These are phyloP conservation scores for Cyclotella distinguenda DNA, from an alignment of 108 stramenopile species.

Conservation along the genomic window DNA sequence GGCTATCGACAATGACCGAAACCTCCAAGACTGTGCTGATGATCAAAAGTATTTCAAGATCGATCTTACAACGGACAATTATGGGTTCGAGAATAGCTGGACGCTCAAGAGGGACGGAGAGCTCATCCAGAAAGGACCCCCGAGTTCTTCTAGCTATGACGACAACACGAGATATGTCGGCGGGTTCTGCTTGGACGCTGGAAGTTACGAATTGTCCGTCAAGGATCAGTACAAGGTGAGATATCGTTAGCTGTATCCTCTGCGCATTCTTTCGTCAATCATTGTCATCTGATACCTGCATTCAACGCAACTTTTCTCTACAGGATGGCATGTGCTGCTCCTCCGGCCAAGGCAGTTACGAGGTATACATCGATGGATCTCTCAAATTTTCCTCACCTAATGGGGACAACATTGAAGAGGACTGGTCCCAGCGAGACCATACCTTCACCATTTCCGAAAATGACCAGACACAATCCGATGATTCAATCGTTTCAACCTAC, in stretches of 20 bases:
- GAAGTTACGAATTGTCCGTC: constrained; percentile 7
- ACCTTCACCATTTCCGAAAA: not conserved
- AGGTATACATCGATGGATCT: not conserved
- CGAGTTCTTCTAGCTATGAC: not conserved
- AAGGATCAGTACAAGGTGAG: constrained; percentile 5
- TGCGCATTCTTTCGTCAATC: not conserved
- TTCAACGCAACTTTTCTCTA: not conserved
- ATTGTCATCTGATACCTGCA: not conserved
- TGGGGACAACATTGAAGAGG: not conserved
- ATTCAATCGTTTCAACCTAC: not conserved
- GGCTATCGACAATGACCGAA: not conserved
- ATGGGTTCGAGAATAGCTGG: constrained; percentile 19
- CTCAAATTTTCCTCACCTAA: constrained; percentile 3
- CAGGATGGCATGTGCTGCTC: constrained; percentile 14
- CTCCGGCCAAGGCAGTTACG: constrained; percentile 11
- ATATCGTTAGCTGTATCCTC: too few species aligned
- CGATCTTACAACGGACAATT: constrained; percentile 18
- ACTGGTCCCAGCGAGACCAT: constrained; percentile 15
- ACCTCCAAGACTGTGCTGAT: not conserved
- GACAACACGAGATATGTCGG: constrained; percentile 12
- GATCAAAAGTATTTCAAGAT: constrained; percentile 15
- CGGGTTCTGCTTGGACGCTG: constrained; percentile 13
- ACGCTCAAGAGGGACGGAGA: constrained; percentile 1
- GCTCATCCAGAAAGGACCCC: constrained; percentile 2
- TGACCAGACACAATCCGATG: too few species aligned